phyloP scores from a whole-genome alignment of 352 stramenopile genomes.

The Pythium aphanidermatum region DNA sequence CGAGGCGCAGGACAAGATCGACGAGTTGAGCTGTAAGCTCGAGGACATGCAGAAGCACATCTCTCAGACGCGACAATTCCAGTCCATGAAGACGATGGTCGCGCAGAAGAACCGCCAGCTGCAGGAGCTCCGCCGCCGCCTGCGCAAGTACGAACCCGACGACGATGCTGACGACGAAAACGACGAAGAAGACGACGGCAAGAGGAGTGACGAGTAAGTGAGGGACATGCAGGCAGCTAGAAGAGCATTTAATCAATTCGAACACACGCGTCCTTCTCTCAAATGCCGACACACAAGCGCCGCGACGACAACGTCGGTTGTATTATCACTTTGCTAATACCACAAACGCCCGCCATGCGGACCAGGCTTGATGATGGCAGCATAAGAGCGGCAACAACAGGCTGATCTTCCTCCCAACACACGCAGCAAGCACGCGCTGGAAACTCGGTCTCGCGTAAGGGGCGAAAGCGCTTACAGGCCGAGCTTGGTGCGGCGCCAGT shows the following conservation, averaged over 20 bases:
- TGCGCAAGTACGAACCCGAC: slow-evolving; percentile 76
- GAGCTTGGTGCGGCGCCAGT: slow-evolving; percentile 99
- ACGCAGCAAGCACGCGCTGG: slow-evolving; percentile 7
- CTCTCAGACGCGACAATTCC: slow-evolving; percentile 78
- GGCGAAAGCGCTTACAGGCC: slow-evolving; percentile 91
- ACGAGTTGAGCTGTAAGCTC: slow-evolving; percentile 48
- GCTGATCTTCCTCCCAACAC: slow-evolving; percentile 15
- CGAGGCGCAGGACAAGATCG: slow-evolving; percentile 40
- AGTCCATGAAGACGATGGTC: slow-evolving; percentile 79
- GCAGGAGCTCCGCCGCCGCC: slow-evolving; percentile 46
- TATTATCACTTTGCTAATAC: too few relatives aligned
- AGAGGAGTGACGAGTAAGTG: slow-evolving; percentile 6
- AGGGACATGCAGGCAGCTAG: too few relatives aligned
- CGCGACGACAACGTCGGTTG: too few relatives aligned
- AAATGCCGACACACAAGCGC: too few relatives aligned
- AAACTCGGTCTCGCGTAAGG: too few relatives aligned
- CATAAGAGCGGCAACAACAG: slow-evolving; percentile 13
- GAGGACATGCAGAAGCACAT: slow-evolving; percentile 64
- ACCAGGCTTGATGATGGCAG: too few relatives aligned
- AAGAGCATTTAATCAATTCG: too few relatives aligned
- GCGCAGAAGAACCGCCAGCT: slow-evolving; percentile 81
- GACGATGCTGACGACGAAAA: slow-evolving; percentile 48
- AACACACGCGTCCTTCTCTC: too few relatives aligned
- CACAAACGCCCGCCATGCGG: too few relatives aligned
- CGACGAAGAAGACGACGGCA: slow-evolving; percentile 39